Evolutionary conservation across 2,329 filamentous ascomycete genomes (phyloP).

Genomic region (Colletotrichum sp.): DNA sequence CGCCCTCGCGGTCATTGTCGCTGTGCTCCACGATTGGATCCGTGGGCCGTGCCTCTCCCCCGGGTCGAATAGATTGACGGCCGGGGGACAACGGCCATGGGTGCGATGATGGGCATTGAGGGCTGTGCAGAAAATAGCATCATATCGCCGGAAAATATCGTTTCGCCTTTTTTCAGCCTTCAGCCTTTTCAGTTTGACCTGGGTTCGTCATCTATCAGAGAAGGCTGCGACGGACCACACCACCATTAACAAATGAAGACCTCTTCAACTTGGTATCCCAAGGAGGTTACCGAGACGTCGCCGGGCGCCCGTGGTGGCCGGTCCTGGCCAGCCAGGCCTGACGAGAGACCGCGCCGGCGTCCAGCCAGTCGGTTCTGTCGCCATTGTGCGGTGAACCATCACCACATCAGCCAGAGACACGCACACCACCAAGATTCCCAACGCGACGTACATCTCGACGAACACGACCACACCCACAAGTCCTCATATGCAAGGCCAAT

Average conservation of each 20-base stretch:
- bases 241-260: background rate
- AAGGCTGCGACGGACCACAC: conserved; percentile 8
- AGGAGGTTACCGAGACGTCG: background rate
- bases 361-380: conserved; percentile 3
- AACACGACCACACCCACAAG: background rate
- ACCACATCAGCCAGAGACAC: background rate
- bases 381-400: background rate
- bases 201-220: background rate
- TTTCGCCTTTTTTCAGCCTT: background rate
- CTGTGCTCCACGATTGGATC: background rate
- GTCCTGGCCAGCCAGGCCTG: background rate
- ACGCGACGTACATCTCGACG: background rate
- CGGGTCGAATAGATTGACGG: background rate
- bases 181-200: background rate
- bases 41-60: background rate
- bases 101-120: background rate
- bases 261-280: background rate
- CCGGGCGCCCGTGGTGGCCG: background rate
- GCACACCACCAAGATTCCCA: background rate
- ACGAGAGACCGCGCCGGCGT: background rate
- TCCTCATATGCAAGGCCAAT: background rate
- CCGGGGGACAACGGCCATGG: background rate
- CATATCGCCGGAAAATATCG: background rate
- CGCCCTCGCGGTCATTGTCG: background rate
- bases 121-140: conserved; percentile 15